Evolutionary conservation across 2,329 filamentous ascomycete species (phyloP).

Genomic region (Verticillium tricorpus): DNA sequence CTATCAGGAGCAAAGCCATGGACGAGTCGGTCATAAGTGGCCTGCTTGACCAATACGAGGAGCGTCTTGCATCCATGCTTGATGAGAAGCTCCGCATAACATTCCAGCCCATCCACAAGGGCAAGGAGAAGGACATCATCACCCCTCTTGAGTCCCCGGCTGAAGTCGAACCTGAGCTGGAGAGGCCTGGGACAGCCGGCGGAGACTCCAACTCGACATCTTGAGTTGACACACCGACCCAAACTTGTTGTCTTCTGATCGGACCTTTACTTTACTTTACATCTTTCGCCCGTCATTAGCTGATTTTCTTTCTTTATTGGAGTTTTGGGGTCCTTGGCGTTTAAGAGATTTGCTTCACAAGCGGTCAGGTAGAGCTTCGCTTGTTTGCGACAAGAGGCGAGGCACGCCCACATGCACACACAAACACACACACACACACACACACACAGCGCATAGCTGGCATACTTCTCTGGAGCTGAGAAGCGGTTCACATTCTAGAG

Average conservation of each 20-base stretch:
- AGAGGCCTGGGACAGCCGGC: slow-evolving; percentile 26
- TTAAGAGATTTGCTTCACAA: background rate
- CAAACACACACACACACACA: background rate
- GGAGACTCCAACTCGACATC: slow-evolving; percentile 24
- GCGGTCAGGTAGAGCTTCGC: background rate
- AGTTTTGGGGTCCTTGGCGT: background rate
- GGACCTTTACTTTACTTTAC: background rate
- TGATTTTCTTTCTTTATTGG: background rate
- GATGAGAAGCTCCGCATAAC: slow-evolving; percentile 63
- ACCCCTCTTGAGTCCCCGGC: slow-evolving; percentile 5
- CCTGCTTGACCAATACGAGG: slow-evolving; percentile 70
- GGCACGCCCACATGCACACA: background rate
- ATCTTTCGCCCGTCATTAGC: background rate
- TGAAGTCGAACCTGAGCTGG: slow-evolving; percentile 19
- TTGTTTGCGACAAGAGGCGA: background rate
- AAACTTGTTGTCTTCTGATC: background rate
- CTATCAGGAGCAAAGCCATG: slow-evolving; percentile 48
- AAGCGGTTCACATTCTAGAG: background rate
- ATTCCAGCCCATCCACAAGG: slow-evolving; percentile 20
- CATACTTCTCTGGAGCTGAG: background rate
- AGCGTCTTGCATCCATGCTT: slow-evolving; percentile 64
- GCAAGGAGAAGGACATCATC: slow-evolving; percentile 19
- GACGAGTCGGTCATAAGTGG: slow-evolving; percentile 54
- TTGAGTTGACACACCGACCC: background rate
- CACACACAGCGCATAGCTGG: background rate